phyloP scores from a whole-genome alignment of 73 alveolate species.

The Stentor coeruleus region DNA sequence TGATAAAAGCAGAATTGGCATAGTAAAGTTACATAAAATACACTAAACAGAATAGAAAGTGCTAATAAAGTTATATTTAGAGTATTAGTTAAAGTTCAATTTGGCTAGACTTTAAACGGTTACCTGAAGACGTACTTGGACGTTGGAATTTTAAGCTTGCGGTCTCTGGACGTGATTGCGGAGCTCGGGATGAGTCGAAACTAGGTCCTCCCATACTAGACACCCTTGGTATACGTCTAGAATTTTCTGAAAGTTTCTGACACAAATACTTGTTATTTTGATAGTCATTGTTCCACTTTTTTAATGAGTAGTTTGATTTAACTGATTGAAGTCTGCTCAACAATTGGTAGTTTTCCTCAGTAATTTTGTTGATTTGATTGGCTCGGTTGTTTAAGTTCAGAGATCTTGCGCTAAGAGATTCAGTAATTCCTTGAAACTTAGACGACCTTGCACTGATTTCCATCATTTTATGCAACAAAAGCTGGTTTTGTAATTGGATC shows the following conservation, averaged over 20 bases:
- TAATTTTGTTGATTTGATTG: neutral
- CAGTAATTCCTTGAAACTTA: neutral
- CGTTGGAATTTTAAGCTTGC: neutral
- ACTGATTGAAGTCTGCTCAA: neutral
- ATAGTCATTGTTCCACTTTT: slow-evolving; percentile 5
- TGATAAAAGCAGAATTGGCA: too few relatives aligned
- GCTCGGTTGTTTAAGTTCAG: neutral
- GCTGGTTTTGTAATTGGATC: slow-evolving; percentile 5
- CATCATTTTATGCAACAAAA: slow-evolving; percentile 2
- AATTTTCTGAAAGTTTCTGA: slow-evolving; percentile 10
- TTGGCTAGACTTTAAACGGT: neutral
- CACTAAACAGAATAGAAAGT: too few relatives aligned
- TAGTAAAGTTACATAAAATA: too few relatives aligned
- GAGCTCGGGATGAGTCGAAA: neutral
- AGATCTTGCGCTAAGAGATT: neutral
- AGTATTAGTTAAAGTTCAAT: neutral
- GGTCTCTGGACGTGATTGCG: neutral
- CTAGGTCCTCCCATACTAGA: slow-evolving; percentile 1
- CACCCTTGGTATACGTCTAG: slow-evolving; percentile 23
- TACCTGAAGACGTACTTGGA: neutral
- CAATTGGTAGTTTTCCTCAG: slow-evolving; percentile 9
- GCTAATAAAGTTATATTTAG: too few relatives aligned
- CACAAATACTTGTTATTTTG: neutral
- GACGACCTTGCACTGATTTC: neutral
- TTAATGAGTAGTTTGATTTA: neutral